Conservation (phyloP, 2,329 filamentous ascomycete species). For the Fusarium mexicanum region DNA sequence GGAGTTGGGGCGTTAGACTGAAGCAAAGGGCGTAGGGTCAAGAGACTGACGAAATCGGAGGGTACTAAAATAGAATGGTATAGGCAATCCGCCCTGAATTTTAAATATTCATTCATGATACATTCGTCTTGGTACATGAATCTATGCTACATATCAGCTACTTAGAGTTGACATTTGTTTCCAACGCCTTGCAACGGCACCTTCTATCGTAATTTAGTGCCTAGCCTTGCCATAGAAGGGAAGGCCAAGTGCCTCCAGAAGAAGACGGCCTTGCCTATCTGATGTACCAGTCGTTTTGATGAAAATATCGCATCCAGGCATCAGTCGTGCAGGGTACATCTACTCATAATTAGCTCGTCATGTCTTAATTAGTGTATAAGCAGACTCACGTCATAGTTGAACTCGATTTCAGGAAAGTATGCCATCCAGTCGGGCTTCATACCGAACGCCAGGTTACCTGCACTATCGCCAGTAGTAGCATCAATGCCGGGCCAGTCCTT, state of each 20-base stretch:
- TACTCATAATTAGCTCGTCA: conserved; percentile 42
- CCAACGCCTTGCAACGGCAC: conserved; percentile 1
- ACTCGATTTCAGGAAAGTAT: conserved; percentile 92
- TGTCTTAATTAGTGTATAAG: background rate
- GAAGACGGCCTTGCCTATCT: conserved; percentile 83
- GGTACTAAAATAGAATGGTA: conserved; percentile 21
- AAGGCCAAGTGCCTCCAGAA: conserved; percentile 60
- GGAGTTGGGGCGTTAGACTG: conserved; percentile 49
- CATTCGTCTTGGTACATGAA: conserved; percentile 49
- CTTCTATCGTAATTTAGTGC: conserved; percentile 43
- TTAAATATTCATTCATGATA: conserved; percentile 45
- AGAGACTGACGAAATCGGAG: conserved; percentile 6
- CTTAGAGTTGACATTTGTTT: conserved; percentile 27
- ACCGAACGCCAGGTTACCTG: conserved; percentile 88
- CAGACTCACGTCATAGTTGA: conserved; percentile 87
- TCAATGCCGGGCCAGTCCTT: conserved; percentile 88
- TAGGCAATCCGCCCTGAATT: conserved; percentile 28
- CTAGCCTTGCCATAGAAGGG: conserved; percentile 83
- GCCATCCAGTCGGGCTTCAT: conserved; percentile 79
- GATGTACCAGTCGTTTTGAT: conserved; percentile 86
- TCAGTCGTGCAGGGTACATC: conserved; percentile 74
- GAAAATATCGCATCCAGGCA: conserved; percentile 85
- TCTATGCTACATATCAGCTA: conserved; percentile 44
- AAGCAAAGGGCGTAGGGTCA: background rate
- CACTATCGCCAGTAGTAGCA: conserved; percentile 78